Conservation (phyloP, 2,329 filamentous ascomycete genomes). For the Alternaria conjuncta region DNA sequence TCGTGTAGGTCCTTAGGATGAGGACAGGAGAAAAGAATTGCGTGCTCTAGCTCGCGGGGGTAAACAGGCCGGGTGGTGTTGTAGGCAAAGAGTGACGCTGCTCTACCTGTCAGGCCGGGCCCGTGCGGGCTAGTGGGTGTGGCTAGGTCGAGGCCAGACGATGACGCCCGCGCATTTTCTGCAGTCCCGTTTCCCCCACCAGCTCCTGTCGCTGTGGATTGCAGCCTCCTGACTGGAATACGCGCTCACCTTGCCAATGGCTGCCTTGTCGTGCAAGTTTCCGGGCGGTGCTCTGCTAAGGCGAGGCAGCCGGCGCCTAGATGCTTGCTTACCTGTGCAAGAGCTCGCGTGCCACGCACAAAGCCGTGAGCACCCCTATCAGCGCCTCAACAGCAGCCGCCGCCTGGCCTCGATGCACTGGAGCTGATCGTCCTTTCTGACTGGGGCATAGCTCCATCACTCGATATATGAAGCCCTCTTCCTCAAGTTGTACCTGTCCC, state of each 20-base stretch:
- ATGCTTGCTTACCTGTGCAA: slow-evolving; percentile 1
- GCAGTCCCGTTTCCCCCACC: slow-evolving; percentile 15
- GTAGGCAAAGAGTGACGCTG: slow-evolving; percentile 20
- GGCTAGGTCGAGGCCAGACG: slow-evolving; percentile 19
- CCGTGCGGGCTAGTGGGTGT: slow-evolving; percentile 10
- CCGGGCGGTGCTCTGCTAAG: slow-evolving; percentile 14
- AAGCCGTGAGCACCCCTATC: not conserved
- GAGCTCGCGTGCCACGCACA: slow-evolving; percentile 33
- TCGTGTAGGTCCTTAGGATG: not conserved
- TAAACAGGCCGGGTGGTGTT: slow-evolving; percentile 28
- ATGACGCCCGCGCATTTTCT: slow-evolving; percentile 30
- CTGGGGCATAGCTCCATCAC: not conserved
- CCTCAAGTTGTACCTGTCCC: not conserved
- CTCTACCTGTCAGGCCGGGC: slow-evolving; percentile 15
- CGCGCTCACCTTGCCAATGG: slow-evolving; percentile 3
- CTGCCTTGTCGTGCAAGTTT: not conserved
- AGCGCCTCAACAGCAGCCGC: not conserved
- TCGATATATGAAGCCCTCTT: not conserved
- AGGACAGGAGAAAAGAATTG: slow-evolving; percentile 18
- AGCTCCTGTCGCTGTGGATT: slow-evolving; percentile 5
- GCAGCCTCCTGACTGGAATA: not conserved
- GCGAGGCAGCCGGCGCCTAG: slow-evolving; percentile 16
- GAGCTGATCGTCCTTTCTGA: not conserved
- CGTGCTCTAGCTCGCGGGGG: slow-evolving; percentile 27
- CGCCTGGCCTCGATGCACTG: not conserved